These are phyloP conservation scores for Aspergillus uvarum DNA, from an alignment of 2,329 filamentous ascomycete species.

Conservation along the genomic window DNA sequence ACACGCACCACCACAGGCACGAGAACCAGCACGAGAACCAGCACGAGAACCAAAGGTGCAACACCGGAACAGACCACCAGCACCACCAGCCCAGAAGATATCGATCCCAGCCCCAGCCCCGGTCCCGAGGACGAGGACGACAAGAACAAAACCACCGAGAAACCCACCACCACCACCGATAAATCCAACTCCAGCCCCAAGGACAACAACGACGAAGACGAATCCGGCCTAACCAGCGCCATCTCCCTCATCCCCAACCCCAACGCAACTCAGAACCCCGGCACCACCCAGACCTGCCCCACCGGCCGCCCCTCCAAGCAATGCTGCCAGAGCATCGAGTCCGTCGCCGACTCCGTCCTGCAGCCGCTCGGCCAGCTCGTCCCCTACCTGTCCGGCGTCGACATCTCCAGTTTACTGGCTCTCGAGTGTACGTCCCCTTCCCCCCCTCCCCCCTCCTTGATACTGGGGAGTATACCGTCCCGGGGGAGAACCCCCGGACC, in stretches of 20 bases:
- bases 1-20: no score
- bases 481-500: no score
- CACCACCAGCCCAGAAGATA: no score
- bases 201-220: neutral
- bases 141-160: neutral
- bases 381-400: slow-evolving; percentile 21
- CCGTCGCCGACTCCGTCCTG: slow-evolving; percentile 17
- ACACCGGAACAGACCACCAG: no score
- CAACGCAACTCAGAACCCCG: neutral
- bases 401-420: slow-evolving; percentile 24
- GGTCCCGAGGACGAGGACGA: neutral
- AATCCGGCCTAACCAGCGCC: neutral
- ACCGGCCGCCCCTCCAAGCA: slow-evolving; percentile 20
- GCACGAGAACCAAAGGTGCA: no score
- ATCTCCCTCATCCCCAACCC: neutral
- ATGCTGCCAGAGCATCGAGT: slow-evolving; percentile 27
- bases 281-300: slow-evolving; percentile 21
- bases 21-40: no score
- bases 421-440: slow-evolving; percentile 27
- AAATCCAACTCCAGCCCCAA: neutral
- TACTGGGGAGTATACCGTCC: no score
- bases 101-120: neutral
- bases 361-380: slow-evolving; percentile 21
- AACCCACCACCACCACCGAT: neutral
- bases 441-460: neutral